These are phyloP conservation scores for Boletus edulis DNA, from an alignment of 768 basidiomycete genomes.

Conservation along the genomic window DNA sequence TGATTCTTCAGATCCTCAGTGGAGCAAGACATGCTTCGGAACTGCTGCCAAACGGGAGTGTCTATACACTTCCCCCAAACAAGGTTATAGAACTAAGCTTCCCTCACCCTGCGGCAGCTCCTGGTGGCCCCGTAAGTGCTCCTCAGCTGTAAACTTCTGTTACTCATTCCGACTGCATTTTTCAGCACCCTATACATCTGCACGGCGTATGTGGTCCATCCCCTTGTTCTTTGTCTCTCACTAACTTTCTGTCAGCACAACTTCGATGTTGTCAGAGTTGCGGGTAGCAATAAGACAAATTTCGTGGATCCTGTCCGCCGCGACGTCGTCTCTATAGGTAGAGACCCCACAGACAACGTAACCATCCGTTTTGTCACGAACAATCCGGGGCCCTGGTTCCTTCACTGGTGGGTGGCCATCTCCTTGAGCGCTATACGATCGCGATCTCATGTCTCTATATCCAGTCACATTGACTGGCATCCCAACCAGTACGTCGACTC, in stretches of 20 bases:
- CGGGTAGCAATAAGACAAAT: constrained; percentile 30
- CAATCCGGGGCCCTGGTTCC: constrained; percentile 7
- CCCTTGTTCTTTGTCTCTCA: background rate
- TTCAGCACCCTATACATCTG: constrained; percentile 39
- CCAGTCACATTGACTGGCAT: constrained; percentile 1
- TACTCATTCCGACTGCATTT: background rate
- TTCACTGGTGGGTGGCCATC: constrained; percentile 1
- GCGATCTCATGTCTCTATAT: background rate
- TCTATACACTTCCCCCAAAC: constrained; percentile 45
- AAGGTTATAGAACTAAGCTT: constrained; percentile 46
- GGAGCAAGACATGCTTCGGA: constrained; percentile 43
- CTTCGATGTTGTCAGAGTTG: constrained; percentile 35
- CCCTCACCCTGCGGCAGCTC: constrained; percentile 27
- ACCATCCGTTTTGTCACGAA: constrained; percentile 60
- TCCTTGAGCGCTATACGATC: background rate
- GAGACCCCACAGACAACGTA: constrained; percentile 39
- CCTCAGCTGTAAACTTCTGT: background rate
- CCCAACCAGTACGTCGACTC: background rate
- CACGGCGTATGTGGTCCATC: constrained; percentile 36
- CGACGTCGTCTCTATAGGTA: constrained; percentile 29
- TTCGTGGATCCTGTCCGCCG: constrained; percentile 35
- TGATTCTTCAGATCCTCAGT: constrained; percentile 34
- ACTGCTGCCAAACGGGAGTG: constrained; percentile 47
- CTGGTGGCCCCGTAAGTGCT: constrained; percentile 29
- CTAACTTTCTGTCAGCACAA: constrained; percentile 22